Percentiles rank a stretch among this genome's conserved stretches.
These are phyloP conservation scores for Colletotrichum sublineola DNA, from an alignment of 2,329 filamentous ascomycete genomes.

Conservation along the genomic window DNA sequence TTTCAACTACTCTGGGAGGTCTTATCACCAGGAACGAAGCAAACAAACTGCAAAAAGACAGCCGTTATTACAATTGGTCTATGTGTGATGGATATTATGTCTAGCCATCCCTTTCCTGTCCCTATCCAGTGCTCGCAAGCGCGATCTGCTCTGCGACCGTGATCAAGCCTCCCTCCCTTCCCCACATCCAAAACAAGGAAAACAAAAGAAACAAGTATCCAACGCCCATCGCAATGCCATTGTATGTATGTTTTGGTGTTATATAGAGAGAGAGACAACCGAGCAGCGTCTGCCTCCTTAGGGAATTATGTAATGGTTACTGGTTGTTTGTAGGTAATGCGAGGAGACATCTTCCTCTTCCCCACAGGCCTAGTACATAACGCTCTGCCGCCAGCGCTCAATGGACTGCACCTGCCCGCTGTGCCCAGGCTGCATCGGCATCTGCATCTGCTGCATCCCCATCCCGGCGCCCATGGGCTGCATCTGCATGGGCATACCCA, in stretches of 20 bases:
- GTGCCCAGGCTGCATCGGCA: conserved; percentile 40
- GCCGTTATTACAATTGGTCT: not conserved
- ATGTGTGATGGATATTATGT: not conserved
- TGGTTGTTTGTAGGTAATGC: not conserved
- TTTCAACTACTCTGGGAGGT: not conserved
- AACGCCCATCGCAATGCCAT: conserved; percentile 40
- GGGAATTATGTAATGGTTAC: not conserved
- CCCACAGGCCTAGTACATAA: conserved; percentile 45
- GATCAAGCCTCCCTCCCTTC: not conserved
- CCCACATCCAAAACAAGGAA: not conserved
- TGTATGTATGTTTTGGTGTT: conserved; percentile 15
- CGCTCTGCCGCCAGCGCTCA: conserved; percentile 58
- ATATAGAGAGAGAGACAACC: conserved; percentile 19
- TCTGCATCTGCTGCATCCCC: conserved; percentile 44
- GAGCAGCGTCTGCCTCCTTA: not conserved
- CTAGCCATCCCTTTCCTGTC: not conserved
- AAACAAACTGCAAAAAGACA: too few relatives aligned
- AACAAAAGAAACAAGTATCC: conserved; percentile 29
- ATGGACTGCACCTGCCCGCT: conserved; percentile 41
- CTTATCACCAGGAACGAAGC: not conserved
- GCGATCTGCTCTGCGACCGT: not conserved
- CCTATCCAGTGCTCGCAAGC: conserved; percentile 15
- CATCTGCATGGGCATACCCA: conserved; percentile 44
- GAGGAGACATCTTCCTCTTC: not conserved
- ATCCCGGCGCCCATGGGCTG: conserved; percentile 42